Evolutionary conservation across 257 asterid species (phyloP), one percentile per base, ranked within the genome.

Genomic region (Paulownia fortunei): DNA sequence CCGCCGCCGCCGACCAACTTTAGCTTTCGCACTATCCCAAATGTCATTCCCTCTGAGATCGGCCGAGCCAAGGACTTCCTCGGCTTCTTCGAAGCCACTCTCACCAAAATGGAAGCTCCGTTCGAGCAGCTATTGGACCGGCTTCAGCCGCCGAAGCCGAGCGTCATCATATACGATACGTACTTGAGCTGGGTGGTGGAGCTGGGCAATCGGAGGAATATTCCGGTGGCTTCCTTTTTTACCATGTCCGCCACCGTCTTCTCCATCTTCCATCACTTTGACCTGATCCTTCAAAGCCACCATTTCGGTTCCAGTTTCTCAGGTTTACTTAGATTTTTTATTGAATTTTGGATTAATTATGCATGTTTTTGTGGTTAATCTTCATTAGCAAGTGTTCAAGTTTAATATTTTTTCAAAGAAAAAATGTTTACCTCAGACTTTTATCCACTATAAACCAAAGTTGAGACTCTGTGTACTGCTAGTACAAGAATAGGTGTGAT

Each of bases 21-120:
- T 54, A 83, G 77, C 1, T 85, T 83, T 5, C 78, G 54, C 4
- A 84, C 93, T 0, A 78, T 90, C 3, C 93, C 91, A 0, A 87
- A 88, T 66, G 88, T 88, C 2, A 55, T 89, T n/a, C 94, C 92
- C 19, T 90, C 91, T 0, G 93, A 88, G 72, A 69, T 74, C 0
- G 90, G 66, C 32, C 81, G 93, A 10, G 89, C 82, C 24, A 76
- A 78, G 24, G 90, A 85, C 74, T 51, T 74, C 42, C 5, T 6
- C 37, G 85, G 66, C 36, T 87, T 87, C 76, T 0, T 23, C 5
- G 32, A 16, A 49, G 88, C 88, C 8, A 62, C 62, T 10, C 16
- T 34, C 11, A 74, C 86, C 18, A 81, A 82, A 13, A 30, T 87
- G 84, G 89, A 80, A 68, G 86, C 59, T n/a, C 88, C 92, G 11